These are phyloP conservation scores for Aspergillus diversus DNA, from an alignment of 495 filamentous ascomycete species.

Conservation along the genomic window DNA sequence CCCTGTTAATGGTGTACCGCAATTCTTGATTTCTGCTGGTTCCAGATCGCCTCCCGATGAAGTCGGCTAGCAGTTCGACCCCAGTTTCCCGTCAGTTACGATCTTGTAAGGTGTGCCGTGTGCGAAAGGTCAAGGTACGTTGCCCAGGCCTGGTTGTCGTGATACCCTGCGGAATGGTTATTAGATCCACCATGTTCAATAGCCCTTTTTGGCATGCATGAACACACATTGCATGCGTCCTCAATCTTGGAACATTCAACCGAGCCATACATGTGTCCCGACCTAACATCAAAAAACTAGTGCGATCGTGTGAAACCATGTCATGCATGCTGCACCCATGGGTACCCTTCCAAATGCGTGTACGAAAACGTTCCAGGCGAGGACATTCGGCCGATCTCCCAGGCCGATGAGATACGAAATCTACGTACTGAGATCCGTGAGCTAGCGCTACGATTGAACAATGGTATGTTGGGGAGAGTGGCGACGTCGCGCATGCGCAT, in stretches of 20 bases:
- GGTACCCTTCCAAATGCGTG: conserved; percentile 49
- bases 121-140: conserved; percentile 52
- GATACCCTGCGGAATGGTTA: too few species aligned
- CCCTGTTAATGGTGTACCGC: conserved; percentile 28
- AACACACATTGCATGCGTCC: neutral
- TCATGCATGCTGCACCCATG: conserved; percentile 52
- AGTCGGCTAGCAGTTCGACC: conserved; percentile 23
- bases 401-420: conserved; percentile 49
- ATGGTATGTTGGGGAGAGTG: conserved; percentile 29
- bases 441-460: conserved; percentile 34
- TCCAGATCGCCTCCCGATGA: conserved; percentile 31
- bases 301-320: conserved; percentile 52
- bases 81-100: conserved; percentile 40
- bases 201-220: too few species aligned
- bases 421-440: conserved; percentile 45
- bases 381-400: conserved; percentile 43
- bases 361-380: conserved; percentile 44
- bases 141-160: too few species aligned
- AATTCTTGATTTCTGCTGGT: conserved; percentile 29
- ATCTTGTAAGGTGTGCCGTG: conserved; percentile 50
- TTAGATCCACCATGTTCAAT: too few species aligned
- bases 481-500: neutral
- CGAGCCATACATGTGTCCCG: neutral
- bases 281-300: conserved; percentile 21
- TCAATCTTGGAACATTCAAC: conserved; percentile 2